phyloP scores from a whole-genome alignment of 306 rosid species.

The Erythrophleum fordii region DNA sequence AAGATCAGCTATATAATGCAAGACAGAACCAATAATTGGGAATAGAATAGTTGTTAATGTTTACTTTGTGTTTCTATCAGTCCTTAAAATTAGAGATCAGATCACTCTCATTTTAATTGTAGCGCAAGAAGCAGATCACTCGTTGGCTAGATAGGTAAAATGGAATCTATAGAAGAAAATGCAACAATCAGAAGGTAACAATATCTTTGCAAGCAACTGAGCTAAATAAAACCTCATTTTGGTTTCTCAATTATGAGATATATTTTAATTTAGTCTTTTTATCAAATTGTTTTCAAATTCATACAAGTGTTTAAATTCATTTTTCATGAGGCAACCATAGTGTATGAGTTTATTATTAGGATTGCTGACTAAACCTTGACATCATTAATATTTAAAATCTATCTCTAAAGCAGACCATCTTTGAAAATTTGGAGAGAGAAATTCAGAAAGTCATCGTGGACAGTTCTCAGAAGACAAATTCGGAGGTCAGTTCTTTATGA shows the following conservation, averaged over 20 bases:
- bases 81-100: neutral
- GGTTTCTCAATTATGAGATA: neutral
- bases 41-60: neutral
- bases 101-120: neutral
- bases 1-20: no score
- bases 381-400: neutral
- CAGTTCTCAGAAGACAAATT: neutral
- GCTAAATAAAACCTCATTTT: neutral
- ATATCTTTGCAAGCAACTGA: neutral
- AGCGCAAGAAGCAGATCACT: neutral
- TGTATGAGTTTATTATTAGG: neutral
- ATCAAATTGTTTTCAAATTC: no score
- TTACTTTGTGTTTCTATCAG: neutral
- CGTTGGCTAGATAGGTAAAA: neutral
- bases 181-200: neutral
- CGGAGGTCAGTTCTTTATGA: neutral
- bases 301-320: no score
- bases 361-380: neutral
- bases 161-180: neutral
- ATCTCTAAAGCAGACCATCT: neutral
- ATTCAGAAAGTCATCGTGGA: neutral
- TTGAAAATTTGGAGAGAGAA: neutral
- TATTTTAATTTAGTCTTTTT: neutral
- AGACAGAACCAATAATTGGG: neutral
- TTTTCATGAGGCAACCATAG: neutral